These are phyloP conservation scores for Rhizophagus sp. DNA, from an alignment of 192 early-diverging fungal genomes.

Conservation along the genomic window DNA sequence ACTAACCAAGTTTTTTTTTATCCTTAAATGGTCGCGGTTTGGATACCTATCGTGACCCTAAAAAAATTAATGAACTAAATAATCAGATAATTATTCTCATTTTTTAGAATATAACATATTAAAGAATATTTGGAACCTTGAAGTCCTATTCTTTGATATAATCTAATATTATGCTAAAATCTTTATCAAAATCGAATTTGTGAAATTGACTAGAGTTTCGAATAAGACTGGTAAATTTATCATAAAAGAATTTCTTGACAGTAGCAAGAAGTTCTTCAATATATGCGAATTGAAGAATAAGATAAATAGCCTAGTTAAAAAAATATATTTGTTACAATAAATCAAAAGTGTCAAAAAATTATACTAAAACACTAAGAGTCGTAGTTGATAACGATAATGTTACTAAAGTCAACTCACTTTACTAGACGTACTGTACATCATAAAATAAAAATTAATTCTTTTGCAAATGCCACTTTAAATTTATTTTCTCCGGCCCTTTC, in stretches of 20 bases:
- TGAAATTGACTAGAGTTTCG: conserved; percentile 36
- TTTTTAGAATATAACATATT: background rate
- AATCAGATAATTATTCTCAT: background rate
- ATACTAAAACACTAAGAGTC: too few relatives aligned
- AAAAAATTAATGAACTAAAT: background rate
- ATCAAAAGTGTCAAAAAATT: too few relatives aligned
- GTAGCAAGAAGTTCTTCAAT: conserved; percentile 78
- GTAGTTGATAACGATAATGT: too few relatives aligned
- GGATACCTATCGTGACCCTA: conserved; percentile 39
- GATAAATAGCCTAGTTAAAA: conserved; percentile 68
- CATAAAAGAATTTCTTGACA: conserved; percentile 40
- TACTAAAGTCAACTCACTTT: background rate
- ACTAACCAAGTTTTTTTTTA: conserved; percentile 48
- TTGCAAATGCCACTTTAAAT: too few relatives aligned
- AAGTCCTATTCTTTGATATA: conserved; percentile 66
- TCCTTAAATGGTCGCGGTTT: conserved; percentile 78
- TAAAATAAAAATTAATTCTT: too few relatives aligned
- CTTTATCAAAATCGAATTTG: conserved; percentile 57
- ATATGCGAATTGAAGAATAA: conserved; percentile 80
- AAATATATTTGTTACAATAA: too few relatives aligned
- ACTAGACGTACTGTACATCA: conserved; percentile 36
- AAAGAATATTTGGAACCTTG: conserved; percentile 39
- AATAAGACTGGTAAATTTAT: conserved; percentile 48
- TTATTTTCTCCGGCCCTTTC: too few relatives aligned
- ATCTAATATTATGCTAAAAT: conserved; percentile 68